phyloP scores from a whole-genome alignment of 352 stramenopile genomes.

The Phytopythium ostracodes region DNA sequence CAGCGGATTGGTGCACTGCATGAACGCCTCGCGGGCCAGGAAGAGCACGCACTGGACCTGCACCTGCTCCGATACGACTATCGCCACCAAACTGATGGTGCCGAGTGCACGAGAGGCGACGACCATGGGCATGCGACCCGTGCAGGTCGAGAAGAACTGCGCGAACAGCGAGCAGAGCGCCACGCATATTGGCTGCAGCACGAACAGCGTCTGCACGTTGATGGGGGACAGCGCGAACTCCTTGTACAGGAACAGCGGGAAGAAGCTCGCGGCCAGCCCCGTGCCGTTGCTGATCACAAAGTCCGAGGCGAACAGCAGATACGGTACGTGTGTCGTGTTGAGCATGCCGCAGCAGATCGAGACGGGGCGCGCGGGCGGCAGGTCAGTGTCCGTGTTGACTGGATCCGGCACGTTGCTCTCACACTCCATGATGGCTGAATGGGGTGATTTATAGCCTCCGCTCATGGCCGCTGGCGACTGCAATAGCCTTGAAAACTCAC shows the following conservation, averaged over 20 bases:
- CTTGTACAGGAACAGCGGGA: conserved; percentile 62
- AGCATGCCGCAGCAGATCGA: conserved; percentile 30
- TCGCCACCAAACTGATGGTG: conserved; percentile 38
- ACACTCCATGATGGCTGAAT: conserved; percentile 11
- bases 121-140: conserved; percentile 55
- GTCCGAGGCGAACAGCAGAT: conserved; percentile 56
- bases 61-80: conserved; percentile 30
- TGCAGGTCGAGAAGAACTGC: conserved; percentile 31
- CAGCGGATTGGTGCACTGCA: conserved; percentile 59
- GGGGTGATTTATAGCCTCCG: conserved; percentile 1
- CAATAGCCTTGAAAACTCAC: conserved; percentile 32
- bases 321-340: conserved; percentile 43
- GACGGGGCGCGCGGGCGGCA: background rate
- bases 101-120: conserved; percentile 35
- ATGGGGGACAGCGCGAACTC: conserved; percentile 55
- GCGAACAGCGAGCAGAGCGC: conserved; percentile 36
- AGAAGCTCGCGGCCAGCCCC: conserved; percentile 53
- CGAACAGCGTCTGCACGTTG: conserved; percentile 50
- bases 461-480: conserved; percentile 8
- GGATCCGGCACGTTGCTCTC: conserved; percentile 11
- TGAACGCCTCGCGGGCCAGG: conserved; percentile 43
- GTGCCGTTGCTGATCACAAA: conserved; percentile 68
- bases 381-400: conserved; percentile 1
- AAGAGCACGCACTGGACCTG: conserved; percentile 44
- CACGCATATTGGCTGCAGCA: conserved; percentile 45